Percentiles rank a stretch among this genome's conserved stretches.
Evolutionary conservation across 116 monocot species (phyloP).

Genomic region (Trichopus zeylanicus): DNA sequence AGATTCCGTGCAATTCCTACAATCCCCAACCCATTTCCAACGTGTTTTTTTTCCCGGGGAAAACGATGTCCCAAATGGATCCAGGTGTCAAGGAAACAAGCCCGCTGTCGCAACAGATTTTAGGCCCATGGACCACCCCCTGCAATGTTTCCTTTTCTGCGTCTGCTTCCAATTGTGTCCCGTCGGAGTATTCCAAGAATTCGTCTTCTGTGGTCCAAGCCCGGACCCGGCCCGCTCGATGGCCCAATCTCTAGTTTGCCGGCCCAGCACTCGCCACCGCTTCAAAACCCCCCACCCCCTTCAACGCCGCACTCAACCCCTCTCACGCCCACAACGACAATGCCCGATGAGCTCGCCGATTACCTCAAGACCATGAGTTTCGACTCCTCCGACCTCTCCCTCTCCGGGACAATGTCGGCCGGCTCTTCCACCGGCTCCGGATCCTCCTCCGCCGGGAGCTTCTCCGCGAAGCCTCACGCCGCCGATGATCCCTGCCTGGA

Average conservation of each 20-base stretch:
- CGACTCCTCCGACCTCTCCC: background rate
- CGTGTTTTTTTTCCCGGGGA: no score
- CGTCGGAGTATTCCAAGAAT: no score
- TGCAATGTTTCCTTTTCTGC: no score
- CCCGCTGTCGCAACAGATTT: no score
- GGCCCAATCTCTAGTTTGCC: constrained; percentile 3
- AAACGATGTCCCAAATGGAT: no score
- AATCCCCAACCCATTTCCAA: no score
- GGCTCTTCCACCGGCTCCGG: constrained; percentile 33
- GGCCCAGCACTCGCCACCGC: background rate
- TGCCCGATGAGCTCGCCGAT: constrained; percentile 27
- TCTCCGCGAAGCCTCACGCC: background rate
- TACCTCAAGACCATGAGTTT: constrained; percentile 52
- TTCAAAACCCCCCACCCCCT: background rate
- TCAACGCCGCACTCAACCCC: background rate
- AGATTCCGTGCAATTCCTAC: no score
- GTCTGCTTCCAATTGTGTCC: no score
- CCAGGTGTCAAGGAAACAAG: no score
- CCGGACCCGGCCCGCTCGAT: background rate
- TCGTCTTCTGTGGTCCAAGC: no score
- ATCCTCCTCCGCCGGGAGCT: constrained; percentile 1
- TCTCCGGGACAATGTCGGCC: no score
- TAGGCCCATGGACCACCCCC: no score
- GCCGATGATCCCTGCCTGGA: constrained; percentile 1
- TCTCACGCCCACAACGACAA: background rate